Percentiles rank a stretch among this genome's conserved stretches.
Evolutionary conservation across 805 yeast species (phyloP).

Genomic region (Yamadazyma philogaea): DNA sequence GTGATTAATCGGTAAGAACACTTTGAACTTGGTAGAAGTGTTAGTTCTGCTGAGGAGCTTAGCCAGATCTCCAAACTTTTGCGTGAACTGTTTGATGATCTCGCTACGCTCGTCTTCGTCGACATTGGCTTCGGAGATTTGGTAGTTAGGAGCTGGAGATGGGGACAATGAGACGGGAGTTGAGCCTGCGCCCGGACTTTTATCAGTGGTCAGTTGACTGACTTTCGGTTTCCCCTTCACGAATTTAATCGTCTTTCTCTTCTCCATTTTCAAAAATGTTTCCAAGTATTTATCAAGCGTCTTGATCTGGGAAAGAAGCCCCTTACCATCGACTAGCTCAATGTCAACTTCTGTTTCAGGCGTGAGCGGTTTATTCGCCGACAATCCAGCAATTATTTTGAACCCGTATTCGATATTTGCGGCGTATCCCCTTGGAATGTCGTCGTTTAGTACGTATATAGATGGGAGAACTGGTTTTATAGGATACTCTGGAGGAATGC

Average conservation of each 20-base stretch:
- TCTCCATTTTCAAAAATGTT: conserved; percentile 53
- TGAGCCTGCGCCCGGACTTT: neutral
- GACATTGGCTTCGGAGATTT: conserved; percentile 6
- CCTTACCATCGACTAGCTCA: conserved; percentile 43
- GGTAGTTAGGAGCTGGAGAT: conserved; percentile 5
- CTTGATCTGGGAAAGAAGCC: conserved; percentile 51
- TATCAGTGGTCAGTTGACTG: neutral
- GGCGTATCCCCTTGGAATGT: conserved; percentile 67
- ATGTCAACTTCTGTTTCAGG: conserved; percentile 19
- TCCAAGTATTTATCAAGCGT: conserved; percentile 61
- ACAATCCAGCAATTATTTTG: conserved; percentile 35
- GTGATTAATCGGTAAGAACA: conserved; percentile 27
- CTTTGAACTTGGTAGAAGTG: conserved; percentile 28
- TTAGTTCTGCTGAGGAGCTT: conserved; percentile 27
- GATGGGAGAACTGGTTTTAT: conserved; percentile 40
- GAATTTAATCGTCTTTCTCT: conserved; percentile 59
- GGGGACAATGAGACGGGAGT: conserved; percentile 2
- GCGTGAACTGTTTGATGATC: conserved; percentile 24
- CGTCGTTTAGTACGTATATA: conserved; percentile 58
- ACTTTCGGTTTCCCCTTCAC: conserved; percentile 33
- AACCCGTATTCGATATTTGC: conserved; percentile 68
- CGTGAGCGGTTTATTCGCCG: conserved; percentile 10
- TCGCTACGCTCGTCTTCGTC: conserved; percentile 7
- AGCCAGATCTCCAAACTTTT: conserved; percentile 24
- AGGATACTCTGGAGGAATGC: conserved; percentile 58